phyloP scores from a whole-genome alignment of 768 basidiomycete species.

The Lactifluus volemus region DNA sequence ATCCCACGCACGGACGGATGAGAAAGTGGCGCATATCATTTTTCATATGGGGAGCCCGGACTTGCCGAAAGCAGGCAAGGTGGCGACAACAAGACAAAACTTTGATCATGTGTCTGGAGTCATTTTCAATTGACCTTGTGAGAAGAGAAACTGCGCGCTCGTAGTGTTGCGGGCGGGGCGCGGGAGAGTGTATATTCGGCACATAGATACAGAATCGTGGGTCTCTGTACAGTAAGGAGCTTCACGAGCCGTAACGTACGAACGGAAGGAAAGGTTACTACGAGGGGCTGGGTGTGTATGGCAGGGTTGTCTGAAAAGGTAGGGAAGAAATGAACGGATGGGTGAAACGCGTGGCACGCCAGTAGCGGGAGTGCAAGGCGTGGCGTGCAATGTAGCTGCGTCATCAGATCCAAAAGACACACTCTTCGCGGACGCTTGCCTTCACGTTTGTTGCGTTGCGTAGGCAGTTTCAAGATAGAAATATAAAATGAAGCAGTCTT shows the following conservation, averaged over 20 bases:
- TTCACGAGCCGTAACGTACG: neutral
- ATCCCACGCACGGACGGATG: no score
- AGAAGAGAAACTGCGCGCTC: neutral
- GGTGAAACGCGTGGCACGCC: neutral
- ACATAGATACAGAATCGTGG: slow-evolving; percentile 6
- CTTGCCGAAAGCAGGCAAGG: neutral
- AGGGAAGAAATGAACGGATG: neutral
- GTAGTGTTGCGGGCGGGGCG: no score
- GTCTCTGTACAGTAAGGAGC: slow-evolving; percentile 5
- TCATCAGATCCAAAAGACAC: neutral
- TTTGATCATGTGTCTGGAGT: neutral
- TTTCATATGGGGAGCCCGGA: no score
- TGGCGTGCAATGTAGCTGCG: neutral
- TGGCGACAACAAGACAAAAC: neutral
- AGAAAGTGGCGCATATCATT: no score
- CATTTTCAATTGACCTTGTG: neutral
- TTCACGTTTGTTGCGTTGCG: slow-evolving; percentile 1
- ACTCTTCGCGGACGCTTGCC: neutral
- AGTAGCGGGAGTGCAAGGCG: no score
- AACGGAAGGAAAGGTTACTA: neutral
- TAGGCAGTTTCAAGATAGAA: neutral
- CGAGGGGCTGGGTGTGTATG: neutral
- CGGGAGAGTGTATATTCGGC: neutral
- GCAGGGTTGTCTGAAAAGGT: neutral
- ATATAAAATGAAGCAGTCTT: neutral